Percentiles rank a stretch among this genome's conserved stretches.
Conservation (phyloP, 2,329 filamentous ascomycete genomes). For the Clonostachys solani region DNA sequence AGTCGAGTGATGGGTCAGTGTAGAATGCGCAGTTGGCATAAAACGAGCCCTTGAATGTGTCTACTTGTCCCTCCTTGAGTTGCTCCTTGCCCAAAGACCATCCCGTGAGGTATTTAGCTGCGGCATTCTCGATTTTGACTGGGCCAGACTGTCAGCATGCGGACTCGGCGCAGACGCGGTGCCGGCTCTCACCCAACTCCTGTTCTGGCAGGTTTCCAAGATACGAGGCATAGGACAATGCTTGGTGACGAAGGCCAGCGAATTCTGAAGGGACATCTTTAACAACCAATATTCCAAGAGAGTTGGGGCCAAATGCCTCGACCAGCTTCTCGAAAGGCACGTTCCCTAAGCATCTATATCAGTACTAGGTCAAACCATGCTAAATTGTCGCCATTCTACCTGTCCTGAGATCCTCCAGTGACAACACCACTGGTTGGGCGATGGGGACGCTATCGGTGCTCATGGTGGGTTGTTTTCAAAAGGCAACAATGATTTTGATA, state of each 20-base stretch:
- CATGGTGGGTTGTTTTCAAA: background rate
- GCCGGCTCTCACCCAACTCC: slow-evolving; percentile 57
- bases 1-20: slow-evolving; percentile 57
- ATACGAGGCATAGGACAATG: slow-evolving; percentile 85
- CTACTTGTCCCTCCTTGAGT: slow-evolving; percentile 71
- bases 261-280: slow-evolving; percentile 77
- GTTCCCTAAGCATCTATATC: slow-evolving; percentile 39
- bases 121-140: slow-evolving; percentile 54
- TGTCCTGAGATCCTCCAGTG: slow-evolving; percentile 54
- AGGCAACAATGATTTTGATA: background rate
- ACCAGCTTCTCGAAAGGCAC: slow-evolving; percentile 66
- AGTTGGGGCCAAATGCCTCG: slow-evolving; percentile 83
- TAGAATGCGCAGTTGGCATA: slow-evolving; percentile 83
- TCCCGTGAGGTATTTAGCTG: slow-evolving; percentile 62
- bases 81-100: slow-evolving; percentile 84
- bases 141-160: background rate
- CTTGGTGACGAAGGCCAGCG: slow-evolving; percentile 61
- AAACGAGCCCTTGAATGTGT: slow-evolving; percentile 78
- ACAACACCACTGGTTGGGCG: slow-evolving; percentile 56
- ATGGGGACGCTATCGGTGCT: background rate
- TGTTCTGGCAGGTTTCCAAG: slow-evolving; percentile 73
- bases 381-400: slow-evolving; percentile 30
- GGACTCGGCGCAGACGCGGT: background rate
- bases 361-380: background rate
- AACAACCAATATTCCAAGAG: slow-evolving; percentile 90